Evolutionary conservation across 208 protist genomes (phyloP), one percentile per base, ranked within the genome.

Genomic region (Trypanosoma grayi): DNA sequence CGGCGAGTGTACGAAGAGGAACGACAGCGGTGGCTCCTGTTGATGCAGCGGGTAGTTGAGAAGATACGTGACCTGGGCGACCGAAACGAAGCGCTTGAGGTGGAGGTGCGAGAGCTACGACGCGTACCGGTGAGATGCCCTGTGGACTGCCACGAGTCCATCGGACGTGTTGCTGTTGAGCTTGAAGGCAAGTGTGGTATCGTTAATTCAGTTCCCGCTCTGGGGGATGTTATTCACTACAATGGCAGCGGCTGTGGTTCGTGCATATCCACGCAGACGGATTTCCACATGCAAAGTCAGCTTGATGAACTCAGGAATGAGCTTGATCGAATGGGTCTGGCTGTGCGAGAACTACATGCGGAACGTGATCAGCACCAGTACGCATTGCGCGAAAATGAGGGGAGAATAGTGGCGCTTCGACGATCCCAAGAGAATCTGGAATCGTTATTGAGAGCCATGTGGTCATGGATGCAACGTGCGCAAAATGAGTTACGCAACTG

Each of bases 11-110:
- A 76, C 36, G 44, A 58, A 6, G 66, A 25, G 34, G 70, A 67
- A 27, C 73, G 73, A 33, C 39, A 51, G 28, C 66, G 66, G 39
- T 66, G 54, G 41, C 71, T 61, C 39, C 4, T 31, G 8, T 44
- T 83, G 25, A 70, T 81, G 64, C 20, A 45, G 16, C 59, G 60
- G 14, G 45, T 75, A 0, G 56, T 71, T 13, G 50, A 65, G n/a
- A 70, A 66, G 50, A 20, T 81, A 31, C 63, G 36, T 16, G 20
- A 31, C 5, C 41, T 81, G 36, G 52, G 64, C 33, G 41, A 70
- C 13, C 59, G 70, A 25, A 60, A 70, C 40, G 58, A 44, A 2
- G 40, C 22, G 24, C 52, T 72, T 13, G n/a, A 13, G 8, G 33
- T 39, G 24, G 20, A 72, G 22, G 13, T 75, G 20, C 2, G 13